Evolutionary conservation across 331 rosid species (phyloP), one percentile per base, ranked within the genome.

Genomic region (Quercus lobata): DNA sequence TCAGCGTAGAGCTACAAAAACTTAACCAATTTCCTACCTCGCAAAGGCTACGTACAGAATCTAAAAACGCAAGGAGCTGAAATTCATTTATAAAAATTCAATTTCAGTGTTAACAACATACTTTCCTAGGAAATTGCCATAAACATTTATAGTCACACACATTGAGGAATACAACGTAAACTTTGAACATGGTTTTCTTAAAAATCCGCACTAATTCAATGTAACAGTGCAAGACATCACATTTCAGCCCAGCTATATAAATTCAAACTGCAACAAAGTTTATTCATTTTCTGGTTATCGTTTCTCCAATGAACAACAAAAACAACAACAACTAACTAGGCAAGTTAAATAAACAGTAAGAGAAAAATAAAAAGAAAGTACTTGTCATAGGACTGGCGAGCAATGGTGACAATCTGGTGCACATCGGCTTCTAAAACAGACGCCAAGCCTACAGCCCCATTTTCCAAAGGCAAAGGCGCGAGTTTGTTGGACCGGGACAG

Each of bases 401-500:
- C 96, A 89, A 93, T 86, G 25, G 89, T 84, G 56, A 88, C 97
- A 80, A 95, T 95, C 56, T 84, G 84, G 75, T 84, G 89, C 55
- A 86, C 86, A 88, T 95, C 97, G 46, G 93, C 99, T 90, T 95
- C 99, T 74, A 95, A 84, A 81, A 93, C 83, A 82, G 87, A 75
- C 52, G 87, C 82, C 88, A 95, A 87, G 74, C 97, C 99, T 37
- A 37, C 15, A 49, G 54, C 76, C 60, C 84, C 97, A 80, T 92
- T 92, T 83, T 85, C 90, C 53, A 90, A 89, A 79, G 86, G 86
- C 56, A 69, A 62, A 72, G 90, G 86, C 41, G 16, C 37, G 61
- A 66, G 65, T 87, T 79, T 89, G 65, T 71, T 83, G 56, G 84
- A 76, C 49, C 78, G 87, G 66, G 89, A 88, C 78, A 37, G 46